A percentile compares a stretch with the other conserved stretches of the same genome.
Conservation (phyloP, 805 yeast species). For the Wickerhamiella galacta region DNA sequence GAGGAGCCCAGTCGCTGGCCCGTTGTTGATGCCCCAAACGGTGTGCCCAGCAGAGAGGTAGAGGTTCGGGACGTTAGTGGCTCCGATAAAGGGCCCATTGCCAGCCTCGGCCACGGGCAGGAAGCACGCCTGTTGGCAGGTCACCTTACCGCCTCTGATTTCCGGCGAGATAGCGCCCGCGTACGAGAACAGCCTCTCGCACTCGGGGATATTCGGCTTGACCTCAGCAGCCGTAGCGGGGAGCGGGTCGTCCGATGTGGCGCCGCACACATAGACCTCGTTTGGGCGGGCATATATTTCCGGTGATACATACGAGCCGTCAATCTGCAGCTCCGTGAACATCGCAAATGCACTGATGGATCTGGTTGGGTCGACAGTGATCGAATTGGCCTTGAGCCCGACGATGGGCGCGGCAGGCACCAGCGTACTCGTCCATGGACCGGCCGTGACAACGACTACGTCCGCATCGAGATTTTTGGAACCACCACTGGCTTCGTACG, state of each 20-base stretch:
- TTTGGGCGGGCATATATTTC: slow-evolving; percentile 90
- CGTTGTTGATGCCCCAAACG: slow-evolving; percentile 98
- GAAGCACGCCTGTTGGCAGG: slow-evolving; percentile 85
- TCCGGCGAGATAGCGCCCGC: slow-evolving; percentile 63
- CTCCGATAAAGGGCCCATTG: slow-evolving; percentile 88
- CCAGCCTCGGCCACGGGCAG: slow-evolving; percentile 84
- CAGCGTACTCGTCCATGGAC: slow-evolving; percentile 93
- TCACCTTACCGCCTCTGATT: slow-evolving; percentile 54
- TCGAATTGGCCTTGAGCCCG: slow-evolving; percentile 88
- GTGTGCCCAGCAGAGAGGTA: slow-evolving; percentile 85
- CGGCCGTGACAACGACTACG: slow-evolving; percentile 70
- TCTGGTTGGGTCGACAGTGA: slow-evolving; percentile 67
- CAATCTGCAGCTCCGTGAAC: slow-evolving; percentile 75
- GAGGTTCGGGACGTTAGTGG: slow-evolving; percentile 67
- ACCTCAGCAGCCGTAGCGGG: slow-evolving; percentile 94
- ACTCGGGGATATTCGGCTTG: slow-evolving; percentile 68
- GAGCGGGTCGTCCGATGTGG: slow-evolving; percentile 74
- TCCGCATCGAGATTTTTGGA: slow-evolving; percentile 40
- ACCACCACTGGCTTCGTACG: slow-evolving; percentile 29
- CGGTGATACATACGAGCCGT: slow-evolving; percentile 61
- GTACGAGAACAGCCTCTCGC: slow-evolving; percentile 70
- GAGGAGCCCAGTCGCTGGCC: slow-evolving; percentile 91
- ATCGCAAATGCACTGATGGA: slow-evolving; percentile 87
- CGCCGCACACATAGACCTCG: slow-evolving; percentile 95
- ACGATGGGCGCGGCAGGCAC: slow-evolving; percentile 88